These are phyloP conservation scores for Collybia sordida DNA, from an alignment of 768 basidiomycete species.

Conservation along the genomic window DNA sequence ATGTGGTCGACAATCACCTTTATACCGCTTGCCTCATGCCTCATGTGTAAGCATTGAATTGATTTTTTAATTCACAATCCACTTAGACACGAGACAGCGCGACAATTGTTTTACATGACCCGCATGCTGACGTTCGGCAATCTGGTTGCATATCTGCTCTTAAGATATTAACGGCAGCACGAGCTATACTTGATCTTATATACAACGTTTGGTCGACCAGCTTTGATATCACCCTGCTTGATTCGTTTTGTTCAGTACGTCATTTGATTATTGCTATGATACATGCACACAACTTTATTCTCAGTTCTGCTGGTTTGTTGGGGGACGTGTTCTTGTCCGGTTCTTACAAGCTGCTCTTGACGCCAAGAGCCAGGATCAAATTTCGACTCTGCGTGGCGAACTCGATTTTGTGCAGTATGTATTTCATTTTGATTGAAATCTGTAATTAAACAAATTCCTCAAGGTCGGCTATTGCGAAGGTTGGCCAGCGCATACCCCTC, in stretches of 20 bases:
- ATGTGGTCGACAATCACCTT: slow-evolving; percentile 59
- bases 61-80: slow-evolving; percentile 3
- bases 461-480: slow-evolving; percentile 58
- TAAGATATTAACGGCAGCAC: slow-evolving; percentile 65
- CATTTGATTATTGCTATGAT: background rate
- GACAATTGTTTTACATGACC: slow-evolving; percentile 72
- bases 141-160: slow-evolving; percentile 67
- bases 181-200: slow-evolving; percentile 65
- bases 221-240: slow-evolving; percentile 68
- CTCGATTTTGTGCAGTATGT: slow-evolving; percentile 68
- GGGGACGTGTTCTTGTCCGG: slow-evolving; percentile 63
- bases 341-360: slow-evolving; percentile 67
- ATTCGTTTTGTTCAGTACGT: slow-evolving; percentile 67
- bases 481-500: slow-evolving; percentile 68
- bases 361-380: slow-evolving; percentile 53
- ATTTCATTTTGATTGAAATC: background rate
- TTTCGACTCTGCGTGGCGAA: slow-evolving; percentile 58
- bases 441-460: background rate
- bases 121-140: slow-evolving; percentile 61
- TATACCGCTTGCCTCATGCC: slow-evolving; percentile 48
- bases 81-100: slow-evolving; percentile 39
- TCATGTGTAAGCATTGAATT: slow-evolving; percentile 29
- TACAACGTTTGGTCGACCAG: slow-evolving; percentile 69
- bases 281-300: background rate
- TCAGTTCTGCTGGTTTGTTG: slow-evolving; percentile 70